Evolutionary conservation across 805 yeast genomes (phyloP), one percentile per base, ranked within the genome.

Genomic region (Lipomyces orientalis): DNA sequence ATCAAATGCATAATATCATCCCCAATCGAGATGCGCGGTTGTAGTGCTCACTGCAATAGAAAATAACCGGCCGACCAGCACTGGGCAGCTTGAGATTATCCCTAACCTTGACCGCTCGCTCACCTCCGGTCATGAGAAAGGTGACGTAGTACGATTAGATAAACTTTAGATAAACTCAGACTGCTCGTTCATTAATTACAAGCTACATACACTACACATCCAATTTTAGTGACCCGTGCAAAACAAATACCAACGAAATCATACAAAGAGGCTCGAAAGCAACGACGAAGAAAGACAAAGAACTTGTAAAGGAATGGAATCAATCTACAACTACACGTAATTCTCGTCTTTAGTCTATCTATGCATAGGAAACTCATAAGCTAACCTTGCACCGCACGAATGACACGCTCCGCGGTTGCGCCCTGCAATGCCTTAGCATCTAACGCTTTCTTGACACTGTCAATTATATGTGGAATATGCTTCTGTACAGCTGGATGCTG

Each of bases 401-500:
- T 60, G 16, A 69, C 70, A 29, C 72, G 54, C 43, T 69, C 72
- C 19, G 72, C 72, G 5, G 72, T 69, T 39, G 62, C 66, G 12
- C 72, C 72, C 60, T 64, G 66, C 12, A 69, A 43, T 10, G 69
- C 62, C 14, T 63, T 63, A 19, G 66, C 67, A 22, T 60, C 67
- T 14, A 67, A 33, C 6, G 72, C 72, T 33, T 66, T 61, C 58
- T 66, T 43, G 25, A 65, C 67, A 34, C 55, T 22, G 1, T 66
- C 70, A 34, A 69, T 61, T 14, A 69, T 55, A 33, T 51, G 61
- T 46, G 89, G 88, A 6, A 87, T 78, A 68, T 88, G 87, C 1
- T 76, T 76, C 22, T 79, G 76, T 46, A 91, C 85, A 3, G 85
- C 81, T 8, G 89, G 85, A 69, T 91, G 93, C 62, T 86, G 84